phyloP scores from a whole-genome alignment of 176 grass and related monocot genomes.

The Musa troglodytarum region DNA sequence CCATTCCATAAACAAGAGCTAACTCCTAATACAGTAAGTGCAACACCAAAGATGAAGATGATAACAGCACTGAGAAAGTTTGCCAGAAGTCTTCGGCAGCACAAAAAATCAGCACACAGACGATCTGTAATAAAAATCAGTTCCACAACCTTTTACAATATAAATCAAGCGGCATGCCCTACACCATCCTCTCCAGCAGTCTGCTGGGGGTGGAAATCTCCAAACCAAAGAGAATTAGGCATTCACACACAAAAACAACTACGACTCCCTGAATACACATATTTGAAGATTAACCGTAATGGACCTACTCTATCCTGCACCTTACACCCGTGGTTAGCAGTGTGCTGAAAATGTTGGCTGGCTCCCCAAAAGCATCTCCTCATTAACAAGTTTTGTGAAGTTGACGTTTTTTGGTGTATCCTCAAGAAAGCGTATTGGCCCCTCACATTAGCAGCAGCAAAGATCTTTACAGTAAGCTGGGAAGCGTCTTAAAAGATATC shows the following conservation, averaged over 20 bases:
- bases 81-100: no score
- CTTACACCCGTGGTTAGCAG: not conserved
- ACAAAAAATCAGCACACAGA: no score
- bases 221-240: not conserved
- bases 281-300: not conserved
- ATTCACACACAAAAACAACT: no score
- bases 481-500: conserved; percentile 32
- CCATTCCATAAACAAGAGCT: no score
- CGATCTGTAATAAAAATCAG: no score
- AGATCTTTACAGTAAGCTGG: not conserved
- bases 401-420: not conserved
- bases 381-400: not conserved
- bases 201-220: not conserved
- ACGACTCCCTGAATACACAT: not conserved
- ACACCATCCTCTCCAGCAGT: not conserved
- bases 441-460: not conserved
- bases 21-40: no score
- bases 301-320: not conserved
- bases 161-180: no score
- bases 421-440: not conserved
- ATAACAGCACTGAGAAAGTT: no score
- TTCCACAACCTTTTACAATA: no score
- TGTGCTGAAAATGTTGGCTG: not conserved
- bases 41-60: no score
- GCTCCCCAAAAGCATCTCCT: not conserved